Percentiles rank a stretch among this genome's conserved stretches.
These are phyloP conservation scores for Madurella fahalii DNA, from an alignment of 2,329 filamentous ascomycete species.

Conservation along the genomic window DNA sequence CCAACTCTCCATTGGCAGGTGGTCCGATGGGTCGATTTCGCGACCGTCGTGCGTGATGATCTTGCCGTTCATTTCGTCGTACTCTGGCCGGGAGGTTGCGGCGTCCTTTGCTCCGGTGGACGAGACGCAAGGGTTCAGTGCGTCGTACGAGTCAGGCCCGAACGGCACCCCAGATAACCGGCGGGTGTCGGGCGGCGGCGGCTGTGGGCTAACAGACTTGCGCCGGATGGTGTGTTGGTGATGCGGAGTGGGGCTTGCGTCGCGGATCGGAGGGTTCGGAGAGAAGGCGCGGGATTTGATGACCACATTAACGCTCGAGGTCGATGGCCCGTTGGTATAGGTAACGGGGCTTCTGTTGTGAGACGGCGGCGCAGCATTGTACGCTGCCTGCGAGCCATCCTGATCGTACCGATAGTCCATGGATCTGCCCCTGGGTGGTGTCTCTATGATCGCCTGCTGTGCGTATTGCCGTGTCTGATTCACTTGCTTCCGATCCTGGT, in stretches of 20 bases:
- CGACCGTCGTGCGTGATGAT: conserved; percentile 73
- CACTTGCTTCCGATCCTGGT: conserved; percentile 46
- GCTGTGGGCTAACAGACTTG: conserved; percentile 72
- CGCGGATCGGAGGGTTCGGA: conserved; percentile 35
- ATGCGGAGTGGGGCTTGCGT: conserved; percentile 34
- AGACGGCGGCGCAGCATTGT: conserved; percentile 35
- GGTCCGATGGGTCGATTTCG: conserved; percentile 76
- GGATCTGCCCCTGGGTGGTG: conserved; percentile 41
- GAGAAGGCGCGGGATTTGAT: conserved; percentile 41
- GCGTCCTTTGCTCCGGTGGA: conserved; percentile 33
- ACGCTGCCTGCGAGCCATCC: conserved; percentile 29
- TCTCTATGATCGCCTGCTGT: conserved; percentile 35
- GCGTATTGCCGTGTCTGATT: conserved; percentile 42
- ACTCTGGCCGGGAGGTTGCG: conserved; percentile 34
- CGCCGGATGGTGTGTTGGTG: conserved; percentile 51
- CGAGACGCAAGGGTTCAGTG: conserved; percentile 58
- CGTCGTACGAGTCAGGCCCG: conserved; percentile 70
- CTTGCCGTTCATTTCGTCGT: conserved; percentile 57
- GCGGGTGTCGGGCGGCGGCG: conserved; percentile 46
- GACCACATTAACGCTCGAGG: conserved; percentile 29
- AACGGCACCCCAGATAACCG: conserved; percentile 63
- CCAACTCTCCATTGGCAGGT: conserved; percentile 72
- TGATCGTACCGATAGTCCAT: conserved; percentile 32
- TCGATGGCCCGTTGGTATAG: conserved; percentile 35
- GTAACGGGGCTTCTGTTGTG: conserved; percentile 42